These are phyloP conservation scores for Ophiostoma angusticollis DNA, from an alignment of 2,329 filamentous ascomycete species.

Conservation along the genomic window DNA sequence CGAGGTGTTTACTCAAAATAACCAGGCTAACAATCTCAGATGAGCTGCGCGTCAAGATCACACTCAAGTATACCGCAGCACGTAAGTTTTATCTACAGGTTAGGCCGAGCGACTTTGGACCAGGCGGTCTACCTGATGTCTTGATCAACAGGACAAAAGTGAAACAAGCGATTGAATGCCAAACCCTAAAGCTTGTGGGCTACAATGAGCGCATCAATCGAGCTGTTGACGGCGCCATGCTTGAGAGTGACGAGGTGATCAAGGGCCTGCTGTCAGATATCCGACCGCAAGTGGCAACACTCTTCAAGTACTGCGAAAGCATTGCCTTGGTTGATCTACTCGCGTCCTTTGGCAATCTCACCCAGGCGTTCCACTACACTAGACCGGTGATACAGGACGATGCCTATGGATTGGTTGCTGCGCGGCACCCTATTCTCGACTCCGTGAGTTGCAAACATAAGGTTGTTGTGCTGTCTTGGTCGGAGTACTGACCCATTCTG, in stretches of 20 bases:
- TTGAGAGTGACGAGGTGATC: constrained; percentile 68
- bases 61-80: constrained; percentile 59
- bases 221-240: constrained; percentile 70
- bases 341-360: constrained; percentile 60
- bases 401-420: constrained; percentile 54
- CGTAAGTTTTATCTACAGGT: constrained; percentile 73
- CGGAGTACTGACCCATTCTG: not conserved
- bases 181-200: constrained; percentile 74
- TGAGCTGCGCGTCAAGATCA: constrained; percentile 5
- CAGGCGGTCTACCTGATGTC: constrained; percentile 21
- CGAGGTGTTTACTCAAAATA: too few relatives aligned
- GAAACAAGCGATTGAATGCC: constrained; percentile 70
- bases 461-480: not conserved
- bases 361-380: constrained; percentile 42
- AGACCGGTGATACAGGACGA: constrained; percentile 56
- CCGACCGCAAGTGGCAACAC: constrained; percentile 52
- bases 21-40: constrained; percentile 30
- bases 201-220: constrained; percentile 65
- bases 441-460: constrained; percentile 30
- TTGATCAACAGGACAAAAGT: constrained; percentile 68
- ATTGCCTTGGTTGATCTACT: constrained; percentile 83
- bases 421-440: constrained; percentile 68
- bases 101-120: constrained; percentile 47
- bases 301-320: constrained; percentile 79
- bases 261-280: constrained; percentile 59